Evolutionary conservation across 129 eudicot genomes (phyloP), one percentile per base, ranked within the genome.

Genomic region (Chrysanthemum seticuspe): DNA sequence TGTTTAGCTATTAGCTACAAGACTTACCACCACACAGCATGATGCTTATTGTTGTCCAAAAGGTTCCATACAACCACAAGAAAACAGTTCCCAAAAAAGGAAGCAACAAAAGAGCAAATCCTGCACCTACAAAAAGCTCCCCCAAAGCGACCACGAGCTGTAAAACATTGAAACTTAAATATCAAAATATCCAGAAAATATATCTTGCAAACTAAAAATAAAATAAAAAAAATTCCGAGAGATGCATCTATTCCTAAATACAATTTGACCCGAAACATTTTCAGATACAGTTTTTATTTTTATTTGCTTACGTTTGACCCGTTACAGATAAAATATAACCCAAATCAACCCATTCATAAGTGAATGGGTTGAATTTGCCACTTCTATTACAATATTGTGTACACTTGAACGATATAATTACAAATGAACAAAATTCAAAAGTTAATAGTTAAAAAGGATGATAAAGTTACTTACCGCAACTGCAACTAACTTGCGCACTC

Each of bases 41-140:
- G 23, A 55, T 40, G 6, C 47, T 40, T 40, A 40, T 40, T 40
- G 97, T 90, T 10, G 94, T 84, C 97, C 99, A 95, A 72, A 95
- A 95, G 91, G 97, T 95, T 83, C 99, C 99, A 73, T 86, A 95
- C 70, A 90, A 67, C 97, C 99, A 95, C 69, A 95, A 81, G 73
- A 86, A 69, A 67, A 78, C 72, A 8, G 78, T 71, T 57, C 85
- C 93, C 36, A 79, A 65, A 47, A 86, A 52, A 70, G 80, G 85
- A 77, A 81, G 63, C 75, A 81, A 62, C 64, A 86, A 13, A 75
- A 85, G 44, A 63, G 86, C 86, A 78, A 85, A 67, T 29, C 82
- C 79, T 80, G 86, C 73, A 49, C 91, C 96, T 65, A 83, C 82
- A 77, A 88, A 74, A 50, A 86, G 67, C 74, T 91, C 94, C 65